phyloP scores from a whole-genome alignment of 352 stramenopile genomes.

The Globisporangium sylvaticum region DNA sequence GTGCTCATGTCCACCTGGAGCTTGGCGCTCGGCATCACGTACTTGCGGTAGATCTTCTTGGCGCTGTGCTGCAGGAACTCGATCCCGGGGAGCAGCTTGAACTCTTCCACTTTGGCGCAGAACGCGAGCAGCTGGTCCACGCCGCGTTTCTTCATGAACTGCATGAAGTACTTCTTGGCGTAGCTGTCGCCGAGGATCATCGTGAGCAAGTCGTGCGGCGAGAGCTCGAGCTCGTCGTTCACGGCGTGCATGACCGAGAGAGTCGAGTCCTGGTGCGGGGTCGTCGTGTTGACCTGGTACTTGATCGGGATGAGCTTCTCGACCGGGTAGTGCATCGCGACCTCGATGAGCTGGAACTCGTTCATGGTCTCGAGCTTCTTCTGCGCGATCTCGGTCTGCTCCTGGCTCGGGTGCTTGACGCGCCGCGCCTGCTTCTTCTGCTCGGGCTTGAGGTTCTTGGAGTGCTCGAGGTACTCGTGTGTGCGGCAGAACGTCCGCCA shows the following conservation, averaged over 20 bases:
- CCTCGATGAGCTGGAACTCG: conserved; percentile 73
- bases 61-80: conserved; percentile 82
- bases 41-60: conserved; percentile 86
- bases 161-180: conserved; percentile 71
- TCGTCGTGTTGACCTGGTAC: conserved; percentile 13
- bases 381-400: conserved; percentile 45
- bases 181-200: conserved; percentile 51
- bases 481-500: conserved; percentile 66
- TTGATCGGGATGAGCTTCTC: conserved; percentile 65
- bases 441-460: conserved; percentile 31
- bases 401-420: conserved; percentile 12
- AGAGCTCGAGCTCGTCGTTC: conserved; percentile 35
- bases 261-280: conserved; percentile 6
- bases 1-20: conserved; percentile 84
- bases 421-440: background rate
- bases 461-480: conserved; percentile 70
- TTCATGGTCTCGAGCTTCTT: conserved; percentile 55
- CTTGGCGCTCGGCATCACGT: conserved; percentile 68
- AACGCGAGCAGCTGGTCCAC: conserved; percentile 70
- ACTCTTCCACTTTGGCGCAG: conserved; percentile 74
- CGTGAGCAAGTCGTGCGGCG: conserved; percentile 44
- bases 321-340: conserved; percentile 67
- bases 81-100: conserved; percentile 74
- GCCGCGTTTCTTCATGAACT: conserved; percentile 67
- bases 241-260: conserved; percentile 15